phyloP scores from a whole-genome alignment of 2,329 filamentous ascomycete genomes.

The Ophiocordyceps australis region DNA sequence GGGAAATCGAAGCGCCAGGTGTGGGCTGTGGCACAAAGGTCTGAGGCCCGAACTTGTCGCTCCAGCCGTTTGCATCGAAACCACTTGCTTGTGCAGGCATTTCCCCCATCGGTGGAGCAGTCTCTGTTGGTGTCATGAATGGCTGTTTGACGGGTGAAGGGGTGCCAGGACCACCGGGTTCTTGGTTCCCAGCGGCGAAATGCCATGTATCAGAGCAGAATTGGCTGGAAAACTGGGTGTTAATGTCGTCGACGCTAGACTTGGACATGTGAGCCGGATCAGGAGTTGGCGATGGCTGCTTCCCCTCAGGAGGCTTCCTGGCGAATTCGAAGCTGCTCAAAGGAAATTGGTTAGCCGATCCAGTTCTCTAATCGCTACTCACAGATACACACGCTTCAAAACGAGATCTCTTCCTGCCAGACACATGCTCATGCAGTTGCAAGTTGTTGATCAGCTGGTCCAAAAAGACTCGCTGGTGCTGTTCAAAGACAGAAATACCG shows the following conservation, averaged over 20 bases:
- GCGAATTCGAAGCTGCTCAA: conserved; percentile 32
- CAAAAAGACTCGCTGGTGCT: conserved; percentile 18
- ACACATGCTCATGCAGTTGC: no score
- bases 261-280: conserved; percentile 22
- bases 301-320: conserved; percentile 21
- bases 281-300: conserved; percentile 10
- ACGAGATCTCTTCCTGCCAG: no score
- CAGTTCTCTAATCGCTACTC: no score
- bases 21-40: conserved; percentile 30
- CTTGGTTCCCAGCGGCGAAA: conserved; percentile 30
- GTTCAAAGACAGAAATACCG: conserved; percentile 19
- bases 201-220: conserved; percentile 25
- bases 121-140: conserved; percentile 5
- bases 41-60: conserved; percentile 31
- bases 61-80: conserved; percentile 36
- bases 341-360: conserved; percentile 13
- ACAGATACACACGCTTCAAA: no score
- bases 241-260: conserved; percentile 40
- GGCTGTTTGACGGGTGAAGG: conserved; percentile 17
- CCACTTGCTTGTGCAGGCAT: conserved; percentile 9
- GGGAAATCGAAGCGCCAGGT: conserved; percentile 20
- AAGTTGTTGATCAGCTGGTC: conserved; percentile 16
- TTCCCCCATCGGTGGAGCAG: conserved; percentile 6
- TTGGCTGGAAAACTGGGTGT: conserved; percentile 38
- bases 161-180: conserved; percentile 13